phyloP scores from a whole-genome alignment of 2,329 filamentous ascomycete genomes.

The Cryphonectria carpinicola region DNA sequence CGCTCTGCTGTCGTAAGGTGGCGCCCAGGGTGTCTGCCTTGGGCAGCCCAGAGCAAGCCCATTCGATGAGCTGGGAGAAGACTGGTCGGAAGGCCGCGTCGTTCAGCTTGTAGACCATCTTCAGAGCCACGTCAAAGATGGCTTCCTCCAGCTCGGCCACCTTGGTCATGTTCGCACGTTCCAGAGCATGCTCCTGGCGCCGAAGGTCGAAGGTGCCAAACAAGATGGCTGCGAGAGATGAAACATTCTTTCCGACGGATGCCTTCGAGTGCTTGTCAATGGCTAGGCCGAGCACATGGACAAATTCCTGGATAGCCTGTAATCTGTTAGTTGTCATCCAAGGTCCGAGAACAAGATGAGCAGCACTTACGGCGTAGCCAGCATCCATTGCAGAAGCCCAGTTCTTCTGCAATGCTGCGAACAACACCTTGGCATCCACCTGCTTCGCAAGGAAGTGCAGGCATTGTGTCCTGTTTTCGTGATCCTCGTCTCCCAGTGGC shows the following conservation, averaged over 20 bases:
- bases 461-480: conserved; percentile 69
- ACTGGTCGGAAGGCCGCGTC: conserved; percentile 91
- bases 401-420: conserved; percentile 72
- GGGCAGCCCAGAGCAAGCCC: conserved; percentile 65
- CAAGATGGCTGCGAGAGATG: conserved; percentile 68
- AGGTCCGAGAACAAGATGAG: neutral
- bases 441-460: conserved; percentile 76
- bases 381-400: conserved; percentile 68
- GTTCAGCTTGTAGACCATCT: conserved; percentile 96
- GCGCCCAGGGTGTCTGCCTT: conserved; percentile 64
- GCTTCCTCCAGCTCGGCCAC: conserved; percentile 63
- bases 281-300: conserved; percentile 70
- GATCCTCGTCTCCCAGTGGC: conserved; percentile 62
- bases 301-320: conserved; percentile 68
- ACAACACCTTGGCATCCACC: conserved; percentile 76
- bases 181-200: conserved; percentile 54
- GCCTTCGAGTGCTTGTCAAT: conserved; percentile 81
- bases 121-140: conserved; percentile 73
- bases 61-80: conserved; percentile 84
- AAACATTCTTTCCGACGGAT: conserved; percentile 74
- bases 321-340: conserved; percentile 37
- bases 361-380: conserved; percentile 62
- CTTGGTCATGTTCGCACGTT: conserved; percentile 43
- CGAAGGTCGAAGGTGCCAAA: conserved; percentile 67
- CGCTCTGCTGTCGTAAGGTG: conserved; percentile 68